Conservation (phyloP, 1,284 basidiomycete genomes). For the Gymnopus androsaceus region DNA sequence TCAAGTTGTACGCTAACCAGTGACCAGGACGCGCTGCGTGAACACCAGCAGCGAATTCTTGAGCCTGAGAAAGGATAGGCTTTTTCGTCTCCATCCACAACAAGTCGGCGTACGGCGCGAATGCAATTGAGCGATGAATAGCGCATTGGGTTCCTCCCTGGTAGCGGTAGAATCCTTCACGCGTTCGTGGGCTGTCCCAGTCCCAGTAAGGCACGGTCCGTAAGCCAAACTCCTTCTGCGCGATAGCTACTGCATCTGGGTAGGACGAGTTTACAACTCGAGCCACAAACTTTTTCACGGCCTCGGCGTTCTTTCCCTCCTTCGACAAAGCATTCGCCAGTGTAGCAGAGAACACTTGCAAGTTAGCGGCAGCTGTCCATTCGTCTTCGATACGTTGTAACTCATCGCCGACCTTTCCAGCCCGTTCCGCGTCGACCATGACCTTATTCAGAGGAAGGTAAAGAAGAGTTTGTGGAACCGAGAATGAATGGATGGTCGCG, state of each 20-base stretch:
- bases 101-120: slow-evolving; percentile 91
- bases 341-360: slow-evolving; percentile 78
- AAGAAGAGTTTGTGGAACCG: slow-evolving; percentile 79
- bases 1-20: slow-evolving; percentile 95
- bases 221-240: slow-evolving; percentile 80
- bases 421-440: slow-evolving; percentile 83
- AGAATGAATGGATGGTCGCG: slow-evolving; percentile 97
- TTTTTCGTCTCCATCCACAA: slow-evolving; percentile 99
- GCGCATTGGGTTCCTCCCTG: slow-evolving; percentile 96
- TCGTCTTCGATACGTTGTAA: slow-evolving; percentile 88
- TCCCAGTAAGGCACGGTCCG: slow-evolving; percentile 80
- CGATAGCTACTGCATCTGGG: slow-evolving; percentile 71
- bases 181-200: slow-evolving; percentile 93
- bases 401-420: slow-evolving; percentile 78
- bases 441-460: slow-evolving; percentile 74
- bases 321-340: slow-evolving; percentile 74
- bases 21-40: slow-evolving; percentile 81
- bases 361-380: slow-evolving; percentile 78
- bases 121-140: slow-evolving; percentile 89
- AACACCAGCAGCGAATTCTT: slow-evolving; percentile 90
- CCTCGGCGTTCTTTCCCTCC: slow-evolving; percentile 53
- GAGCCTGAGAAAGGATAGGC: slow-evolving; percentile 92
- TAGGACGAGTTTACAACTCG: slow-evolving; percentile 71
- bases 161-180: slow-evolving; percentile 97
- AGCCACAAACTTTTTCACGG: slow-evolving; percentile 60